Evolutionary conservation across 768 basidiomycete species (phyloP).

Genomic region (Flagelloscypha sp.): DNA sequence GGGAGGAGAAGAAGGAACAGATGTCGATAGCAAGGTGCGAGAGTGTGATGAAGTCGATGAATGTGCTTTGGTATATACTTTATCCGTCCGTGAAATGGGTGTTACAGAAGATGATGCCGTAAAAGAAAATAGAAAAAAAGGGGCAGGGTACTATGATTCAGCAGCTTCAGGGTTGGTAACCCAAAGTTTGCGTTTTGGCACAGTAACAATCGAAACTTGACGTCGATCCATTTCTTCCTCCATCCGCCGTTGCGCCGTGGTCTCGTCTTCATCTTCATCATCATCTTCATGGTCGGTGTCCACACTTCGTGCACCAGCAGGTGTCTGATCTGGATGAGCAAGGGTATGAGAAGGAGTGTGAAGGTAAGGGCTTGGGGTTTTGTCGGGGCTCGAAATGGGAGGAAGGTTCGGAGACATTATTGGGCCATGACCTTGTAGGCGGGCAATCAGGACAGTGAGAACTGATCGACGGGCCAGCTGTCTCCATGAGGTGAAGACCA

Average conservation of each 20-base stretch:
- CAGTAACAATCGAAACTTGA: slow-evolving; percentile 76
- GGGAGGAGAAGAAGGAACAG: no score
- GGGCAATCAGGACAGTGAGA: slow-evolving; percentile 39
- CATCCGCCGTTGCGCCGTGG: slow-evolving; percentile 61
- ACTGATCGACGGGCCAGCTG: slow-evolving; percentile 51
- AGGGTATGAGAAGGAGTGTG: slow-evolving; percentile 61
- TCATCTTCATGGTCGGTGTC: slow-evolving; percentile 49
- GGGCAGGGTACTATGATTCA: slow-evolving; percentile 7
- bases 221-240: slow-evolving; percentile 78
- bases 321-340: slow-evolving; percentile 31
- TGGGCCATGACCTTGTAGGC: slow-evolving; percentile 29
- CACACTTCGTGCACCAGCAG: slow-evolving; percentile 37
- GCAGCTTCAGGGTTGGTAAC: slow-evolving; percentile 61
- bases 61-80: no score
- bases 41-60: no score
- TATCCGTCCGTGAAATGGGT: no score
- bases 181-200: slow-evolving; percentile 67
- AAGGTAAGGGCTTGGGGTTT: slow-evolving; percentile 50
- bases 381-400: slow-evolving; percentile 36
- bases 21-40: no score
- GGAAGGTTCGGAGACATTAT: slow-evolving; percentile 17
- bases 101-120: slow-evolving; percentile 5
- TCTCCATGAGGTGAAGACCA: slow-evolving; percentile 49
- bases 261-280: slow-evolving; percentile 70
- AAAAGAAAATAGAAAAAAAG: slow-evolving; percentile 1